Base-by-base conservation (phyloP, 169 alveolate species). In the Neospora caninum region DNA sequence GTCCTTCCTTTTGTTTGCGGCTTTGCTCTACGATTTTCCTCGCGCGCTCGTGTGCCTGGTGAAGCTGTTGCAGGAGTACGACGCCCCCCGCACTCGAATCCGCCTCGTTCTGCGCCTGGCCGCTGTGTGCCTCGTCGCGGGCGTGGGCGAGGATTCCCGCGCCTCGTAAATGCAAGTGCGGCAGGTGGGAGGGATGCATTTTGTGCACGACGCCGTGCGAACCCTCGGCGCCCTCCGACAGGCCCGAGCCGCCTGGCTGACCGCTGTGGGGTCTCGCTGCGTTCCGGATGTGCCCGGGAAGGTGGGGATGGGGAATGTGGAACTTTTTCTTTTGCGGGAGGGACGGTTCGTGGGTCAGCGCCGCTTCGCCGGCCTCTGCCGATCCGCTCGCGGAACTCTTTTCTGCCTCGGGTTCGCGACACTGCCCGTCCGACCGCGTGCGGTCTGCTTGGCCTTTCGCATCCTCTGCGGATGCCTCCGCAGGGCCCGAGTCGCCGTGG, bases 301-400 rank as follows among this genome's bases (percentile, higher is more conserved):
- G 89, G 25, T 82, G 89, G 31, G 89, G 89, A 41, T 82, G 89
- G 25, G 89, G 89, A 13, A 82, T 38, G 38, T 82, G 89, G 25
- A 82, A 82, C 64, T 82, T 82, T 25, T 31, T 39, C 89, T 82
- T 82, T 13, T 31, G 42, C 39, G 39, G 42, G 20, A 36, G n/a
- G 9, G 84, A 73, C 84, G 41, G 42, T 2, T 73, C 84, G 84
- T 73, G 84, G 27, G 41, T n/a, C 18, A 13, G 25, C 25, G 84
- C n/a, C n/a, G n/a, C 84, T 2, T 10, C 84, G 39, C 84, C 84
- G 38, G 45, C 43, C 84, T 36, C 84, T 20, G 41, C 80, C 36
- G 80, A 25, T 0, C 45, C 43, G 84, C 43, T 36, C 43, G 45
- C 84, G 42, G 10, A 9, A 25, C 84, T 73, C 84, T 20, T 13